Percentiles rank a stretch among this genome's conserved stretches.
phyloP scores from a whole-genome alignment of 2,329 filamentous ascomycete genomes.

The Xylariaceae sp. region DNA sequence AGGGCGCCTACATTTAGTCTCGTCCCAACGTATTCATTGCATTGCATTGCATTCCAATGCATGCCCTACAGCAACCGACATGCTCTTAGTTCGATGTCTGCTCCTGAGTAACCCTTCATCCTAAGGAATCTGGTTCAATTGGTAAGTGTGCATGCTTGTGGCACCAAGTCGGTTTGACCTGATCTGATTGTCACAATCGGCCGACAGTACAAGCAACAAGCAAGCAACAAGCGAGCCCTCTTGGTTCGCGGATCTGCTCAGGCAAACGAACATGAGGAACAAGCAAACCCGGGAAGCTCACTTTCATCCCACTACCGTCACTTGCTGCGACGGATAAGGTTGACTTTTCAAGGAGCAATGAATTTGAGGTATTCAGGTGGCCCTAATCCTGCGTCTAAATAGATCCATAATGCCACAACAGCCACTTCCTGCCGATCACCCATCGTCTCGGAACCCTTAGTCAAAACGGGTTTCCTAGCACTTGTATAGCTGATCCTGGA shows the following conservation, averaged over 20 bases:
- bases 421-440: conserved; percentile 27
- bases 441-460: conserved; percentile 15
- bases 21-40: no score
- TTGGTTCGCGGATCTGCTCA: no score
- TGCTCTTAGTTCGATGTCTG: not conserved
- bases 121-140: not conserved
- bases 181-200: not conserved
- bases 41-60: no score
- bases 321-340: not conserved
- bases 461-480: conserved; percentile 1
- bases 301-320: not conserved
- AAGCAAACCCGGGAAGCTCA: not conserved
- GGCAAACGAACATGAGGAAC: conserved; percentile 6
- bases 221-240: no score
- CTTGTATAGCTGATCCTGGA: not conserved
- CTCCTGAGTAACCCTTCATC: not conserved
- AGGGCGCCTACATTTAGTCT: no score
- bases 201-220: not conserved
- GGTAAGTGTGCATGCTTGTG: not conserved
- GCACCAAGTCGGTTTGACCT: not conserved
- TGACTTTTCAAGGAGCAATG: conserved; percentile 3
- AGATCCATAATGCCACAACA: conserved; percentile 14
- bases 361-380: conserved; percentile 1
- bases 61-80: not conserved
- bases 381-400: conserved; percentile 17